phyloP scores from a whole-genome alignment of 305 asterid species.

The Fraxinus baroniana region DNA sequence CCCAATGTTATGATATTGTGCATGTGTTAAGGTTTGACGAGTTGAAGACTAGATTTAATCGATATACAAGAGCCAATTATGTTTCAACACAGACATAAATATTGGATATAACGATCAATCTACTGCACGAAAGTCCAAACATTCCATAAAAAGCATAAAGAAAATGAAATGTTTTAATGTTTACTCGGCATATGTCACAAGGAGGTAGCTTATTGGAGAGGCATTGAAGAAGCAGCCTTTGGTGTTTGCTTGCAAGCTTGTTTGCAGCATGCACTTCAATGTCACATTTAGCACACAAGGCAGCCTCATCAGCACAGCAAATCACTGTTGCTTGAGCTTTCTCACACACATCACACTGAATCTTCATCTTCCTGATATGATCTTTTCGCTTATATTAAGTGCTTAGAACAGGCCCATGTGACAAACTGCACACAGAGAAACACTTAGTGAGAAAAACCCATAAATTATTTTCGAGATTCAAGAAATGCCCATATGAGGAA shows the following conservation, averaged over 20 bases:
- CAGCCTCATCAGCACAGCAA: constrained; percentile 99
- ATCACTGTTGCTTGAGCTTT: constrained; percentile 92
- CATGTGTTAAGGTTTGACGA: background rate
- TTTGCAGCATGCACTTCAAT: constrained; percentile 95
- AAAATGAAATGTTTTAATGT: background rate
- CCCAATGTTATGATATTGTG: background rate
- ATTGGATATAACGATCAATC: background rate
- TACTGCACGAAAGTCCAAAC: background rate
- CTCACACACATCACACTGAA: constrained; percentile 97
- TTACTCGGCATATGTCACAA: constrained; percentile 94
- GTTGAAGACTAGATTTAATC: background rate
- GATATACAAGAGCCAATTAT: background rate
- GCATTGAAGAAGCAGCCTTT: constrained; percentile 74
- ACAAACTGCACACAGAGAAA: background rate
- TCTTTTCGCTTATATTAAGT: background rate
- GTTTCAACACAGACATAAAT: background rate
- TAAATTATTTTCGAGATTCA: background rate
- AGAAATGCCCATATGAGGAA: constrained; percentile 16
- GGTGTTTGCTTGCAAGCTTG: constrained; percentile 95
- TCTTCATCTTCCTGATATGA: constrained; percentile 53
- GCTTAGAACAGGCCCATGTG: background rate
- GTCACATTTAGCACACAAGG: constrained; percentile 82
- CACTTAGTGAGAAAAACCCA: background rate
- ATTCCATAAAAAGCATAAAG: background rate
- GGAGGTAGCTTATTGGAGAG: constrained; percentile 84